These are phyloP conservation scores for Cercospora janseana DNA, from an alignment of 2,329 filamentous ascomycete genomes.

Conservation along the genomic window DNA sequence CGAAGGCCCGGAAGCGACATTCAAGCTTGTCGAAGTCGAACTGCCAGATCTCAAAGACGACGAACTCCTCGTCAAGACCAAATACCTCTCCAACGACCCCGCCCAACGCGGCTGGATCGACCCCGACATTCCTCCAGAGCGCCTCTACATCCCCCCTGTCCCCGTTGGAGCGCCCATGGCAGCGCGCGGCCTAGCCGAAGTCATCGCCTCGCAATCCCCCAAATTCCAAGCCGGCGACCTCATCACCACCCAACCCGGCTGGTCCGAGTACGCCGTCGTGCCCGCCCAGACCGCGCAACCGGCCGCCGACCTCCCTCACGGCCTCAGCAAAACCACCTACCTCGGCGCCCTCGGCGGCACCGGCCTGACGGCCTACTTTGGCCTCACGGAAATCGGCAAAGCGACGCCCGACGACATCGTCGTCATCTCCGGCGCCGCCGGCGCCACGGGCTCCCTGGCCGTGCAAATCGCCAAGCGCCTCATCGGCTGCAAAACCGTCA, in stretches of 20 bases:
- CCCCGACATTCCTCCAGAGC: slow-evolving; percentile 32
- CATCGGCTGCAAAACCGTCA: slow-evolving; percentile 44
- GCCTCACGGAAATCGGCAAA: slow-evolving; percentile 43
- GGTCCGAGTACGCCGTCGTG: slow-evolving; percentile 46
- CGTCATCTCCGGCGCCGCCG: slow-evolving; percentile 50
- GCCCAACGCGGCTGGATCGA: slow-evolving; percentile 54
- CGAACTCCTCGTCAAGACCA: slow-evolving; percentile 49
- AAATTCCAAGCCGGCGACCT: slow-evolving; percentile 39
- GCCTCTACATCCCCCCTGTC: slow-evolving; percentile 50
- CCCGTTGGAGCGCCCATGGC: slow-evolving; percentile 42
- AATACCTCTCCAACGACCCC: slow-evolving; percentile 54
- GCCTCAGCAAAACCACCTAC: slow-evolving; percentile 46
- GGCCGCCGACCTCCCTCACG: slow-evolving; percentile 30
- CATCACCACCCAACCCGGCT: slow-evolving; percentile 38
- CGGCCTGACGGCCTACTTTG: slow-evolving; percentile 51
- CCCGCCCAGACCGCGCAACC: slow-evolving; percentile 27
- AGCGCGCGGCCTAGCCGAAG: slow-evolving; percentile 39
- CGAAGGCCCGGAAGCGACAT: slow-evolving; percentile 41
- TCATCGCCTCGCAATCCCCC: slow-evolving; percentile 40
- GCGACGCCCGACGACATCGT: slow-evolving; percentile 46
- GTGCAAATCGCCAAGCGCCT: slow-evolving; percentile 54
- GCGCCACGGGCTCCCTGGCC: slow-evolving; percentile 50
- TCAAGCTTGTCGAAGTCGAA: slow-evolving; percentile 40
- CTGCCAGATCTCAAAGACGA: slow-evolving; percentile 33
- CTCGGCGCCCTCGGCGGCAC: slow-evolving; percentile 48